Conservation (phyloP, 495 filamentous ascomycete species). For the Coniosporium apollinis region DNA sequence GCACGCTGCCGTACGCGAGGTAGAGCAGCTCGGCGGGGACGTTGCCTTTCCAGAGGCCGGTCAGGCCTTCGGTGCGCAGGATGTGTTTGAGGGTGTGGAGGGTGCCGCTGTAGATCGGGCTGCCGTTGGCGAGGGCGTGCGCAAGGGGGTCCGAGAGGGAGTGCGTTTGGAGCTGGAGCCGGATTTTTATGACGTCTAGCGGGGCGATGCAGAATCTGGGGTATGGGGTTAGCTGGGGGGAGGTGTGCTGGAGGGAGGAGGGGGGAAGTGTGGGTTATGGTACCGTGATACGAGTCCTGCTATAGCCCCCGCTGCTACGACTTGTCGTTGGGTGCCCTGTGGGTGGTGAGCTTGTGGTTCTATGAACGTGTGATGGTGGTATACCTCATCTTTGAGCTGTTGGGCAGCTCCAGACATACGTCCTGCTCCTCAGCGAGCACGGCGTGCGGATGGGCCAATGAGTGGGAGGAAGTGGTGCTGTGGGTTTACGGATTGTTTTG, state of each 20-base stretch:
- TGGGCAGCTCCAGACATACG: conserved; percentile 60
- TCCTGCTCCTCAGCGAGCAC: too few relatives aligned
- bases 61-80: conserved; percentile 59
- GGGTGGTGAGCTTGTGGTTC: conserved; percentile 8
- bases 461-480: too few relatives aligned
- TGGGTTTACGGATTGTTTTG: too few relatives aligned
- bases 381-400: conserved; percentile 79
- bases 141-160: conserved; percentile 53
- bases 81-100: conserved; percentile 61
- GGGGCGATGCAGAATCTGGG: conserved; percentile 74
- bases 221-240: neutral
- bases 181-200: conserved; percentile 91
- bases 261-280: neutral
- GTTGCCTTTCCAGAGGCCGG: conserved; percentile 94
- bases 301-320: conserved; percentile 66
- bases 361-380: conserved; percentile 6
- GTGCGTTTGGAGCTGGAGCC: conserved; percentile 79
- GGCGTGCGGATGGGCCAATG: too few relatives aligned
- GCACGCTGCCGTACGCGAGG: conserved; percentile 68
- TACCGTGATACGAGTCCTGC: conserved; percentile 81
- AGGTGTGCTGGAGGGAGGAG: neutral
- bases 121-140: conserved; percentile 32
- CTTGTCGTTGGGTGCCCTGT: conserved; percentile 67
- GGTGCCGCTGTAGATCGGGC: conserved; percentile 69
- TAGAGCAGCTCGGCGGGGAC: conserved; percentile 89